A percentile compares a stretch with the other conserved stretches of the same genome.
Conservation (phyloP, 352 stramenopile species). For the Globisporangium carolinianum region DNA sequence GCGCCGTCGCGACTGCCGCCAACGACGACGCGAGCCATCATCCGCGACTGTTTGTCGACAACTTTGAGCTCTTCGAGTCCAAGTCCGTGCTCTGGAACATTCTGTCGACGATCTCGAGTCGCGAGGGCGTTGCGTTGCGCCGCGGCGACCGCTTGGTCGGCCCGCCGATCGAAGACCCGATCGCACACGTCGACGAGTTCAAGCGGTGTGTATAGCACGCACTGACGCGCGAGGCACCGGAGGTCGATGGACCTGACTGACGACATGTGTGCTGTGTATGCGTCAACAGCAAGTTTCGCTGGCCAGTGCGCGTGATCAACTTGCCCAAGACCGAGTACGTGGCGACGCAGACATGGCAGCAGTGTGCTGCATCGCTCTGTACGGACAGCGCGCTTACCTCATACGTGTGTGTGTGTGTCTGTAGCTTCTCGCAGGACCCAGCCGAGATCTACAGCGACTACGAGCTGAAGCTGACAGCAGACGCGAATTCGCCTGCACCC, state of each 20-base stretch:
- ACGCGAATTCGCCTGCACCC: too few relatives aligned
- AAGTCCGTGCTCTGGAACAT: conserved; percentile 18
- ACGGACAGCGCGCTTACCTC: too few relatives aligned
- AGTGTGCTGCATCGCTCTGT: too few relatives aligned
- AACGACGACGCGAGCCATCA: not conserved
- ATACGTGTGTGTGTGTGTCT: not conserved
- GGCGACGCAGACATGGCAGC: too few relatives aligned
- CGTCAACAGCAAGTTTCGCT: conserved; percentile 61
- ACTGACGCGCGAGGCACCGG: too few relatives aligned
- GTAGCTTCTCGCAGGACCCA: conserved; percentile 42
- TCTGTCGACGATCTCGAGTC: conserved; percentile 17
- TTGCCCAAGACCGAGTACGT: conserved; percentile 50
- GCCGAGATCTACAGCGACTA: conserved; percentile 44
- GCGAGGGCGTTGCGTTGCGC: conserved; percentile 25
- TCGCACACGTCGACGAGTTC: conserved; percentile 36
- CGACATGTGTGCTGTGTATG: not conserved
- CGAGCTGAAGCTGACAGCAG: conserved; percentile 16
- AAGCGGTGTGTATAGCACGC: conserved; percentile 15
- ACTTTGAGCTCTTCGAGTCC: conserved; percentile 2
- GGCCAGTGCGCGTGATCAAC: conserved; percentile 59
- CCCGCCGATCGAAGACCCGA: conserved; percentile 38
- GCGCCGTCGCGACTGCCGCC: not conserved
- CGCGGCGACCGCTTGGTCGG: conserved; percentile 24
- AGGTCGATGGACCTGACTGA: not conserved
- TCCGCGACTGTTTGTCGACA: not conserved